These are phyloP conservation scores for Penicillium sp. DNA, from an alignment of 2,329 filamentous ascomycete species.

Conservation along the genomic window DNA sequence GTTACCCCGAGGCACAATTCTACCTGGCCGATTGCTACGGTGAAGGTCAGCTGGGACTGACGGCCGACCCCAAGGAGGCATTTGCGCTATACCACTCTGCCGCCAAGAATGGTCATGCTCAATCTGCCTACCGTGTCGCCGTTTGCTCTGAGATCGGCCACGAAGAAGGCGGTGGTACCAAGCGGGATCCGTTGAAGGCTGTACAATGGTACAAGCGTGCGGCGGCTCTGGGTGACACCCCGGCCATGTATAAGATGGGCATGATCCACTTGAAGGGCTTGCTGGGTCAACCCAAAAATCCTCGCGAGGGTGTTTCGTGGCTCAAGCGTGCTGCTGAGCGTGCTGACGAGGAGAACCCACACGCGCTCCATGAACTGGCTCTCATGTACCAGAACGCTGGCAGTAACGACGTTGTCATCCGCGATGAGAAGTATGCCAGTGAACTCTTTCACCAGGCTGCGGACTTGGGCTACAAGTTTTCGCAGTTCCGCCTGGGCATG, in stretches of 20 bases:
- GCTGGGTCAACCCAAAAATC: slow-evolving; percentile 77
- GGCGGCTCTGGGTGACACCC: slow-evolving; percentile 79
- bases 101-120: slow-evolving; percentile 79
- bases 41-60: slow-evolving; percentile 69
- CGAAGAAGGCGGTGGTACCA: slow-evolving; percentile 88
- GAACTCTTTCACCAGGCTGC: slow-evolving; percentile 79
- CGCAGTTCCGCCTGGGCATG: slow-evolving; percentile 81
- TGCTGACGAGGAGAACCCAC: slow-evolving; percentile 84
- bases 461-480: slow-evolving; percentile 88
- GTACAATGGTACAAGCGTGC: slow-evolving; percentile 98
- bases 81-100: slow-evolving; percentile 91
- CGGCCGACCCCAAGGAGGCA: slow-evolving; percentile 83
- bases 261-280: slow-evolving; percentile 93
- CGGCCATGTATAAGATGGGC: slow-evolving; percentile 97
- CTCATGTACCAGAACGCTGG: slow-evolving; percentile 55
- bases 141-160: slow-evolving; percentile 96
- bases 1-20: slow-evolving; percentile 86
- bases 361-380: slow-evolving; percentile 83
- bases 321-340: slow-evolving; percentile 86
- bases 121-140: slow-evolving; percentile 86
- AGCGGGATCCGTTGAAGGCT: slow-evolving; percentile 84
- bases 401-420: slow-evolving; percentile 65
- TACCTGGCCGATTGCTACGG: slow-evolving; percentile 86
- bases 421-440: slow-evolving; percentile 76
- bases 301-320: slow-evolving; percentile 83